phyloP scores from a whole-genome alignment of 192 early-diverging fungal genomes.

The Backusella psychrophila region DNA sequence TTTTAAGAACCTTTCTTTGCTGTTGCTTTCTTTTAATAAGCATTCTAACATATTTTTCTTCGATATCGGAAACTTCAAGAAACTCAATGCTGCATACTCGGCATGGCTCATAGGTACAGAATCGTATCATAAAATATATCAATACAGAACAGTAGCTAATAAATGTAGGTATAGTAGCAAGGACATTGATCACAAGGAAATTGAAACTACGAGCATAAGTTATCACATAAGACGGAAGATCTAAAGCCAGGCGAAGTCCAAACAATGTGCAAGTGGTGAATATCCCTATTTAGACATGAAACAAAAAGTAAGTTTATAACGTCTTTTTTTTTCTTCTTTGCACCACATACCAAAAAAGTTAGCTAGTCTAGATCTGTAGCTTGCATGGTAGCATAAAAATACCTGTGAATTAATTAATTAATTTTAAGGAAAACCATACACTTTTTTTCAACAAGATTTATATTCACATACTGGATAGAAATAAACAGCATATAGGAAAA shows the following conservation, averaged over 20 bases:
- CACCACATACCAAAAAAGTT: slow-evolving; percentile 26
- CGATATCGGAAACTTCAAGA: slow-evolving; percentile 26
- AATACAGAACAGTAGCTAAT: slow-evolving; percentile 22
- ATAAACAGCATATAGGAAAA: slow-evolving; percentile 35
- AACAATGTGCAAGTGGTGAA: slow-evolving; percentile 23
- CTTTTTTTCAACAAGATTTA: not conserved
- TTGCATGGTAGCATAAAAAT: slow-evolving; percentile 40
- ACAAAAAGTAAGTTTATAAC: not conserved
- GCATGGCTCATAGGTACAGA: slow-evolving; percentile 19
- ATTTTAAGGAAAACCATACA: not conserved
- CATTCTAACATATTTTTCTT: slow-evolving; percentile 32
- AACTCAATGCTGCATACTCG: slow-evolving; percentile 18
- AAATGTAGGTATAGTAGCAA: slow-evolving; percentile 19
- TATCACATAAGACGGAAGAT: slow-evolving; percentile 23
- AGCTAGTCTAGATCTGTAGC: slow-evolving; percentile 26
- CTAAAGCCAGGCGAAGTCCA: slow-evolving; percentile 17
- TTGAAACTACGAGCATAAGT: slow-evolving; percentile 24
- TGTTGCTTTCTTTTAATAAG: slow-evolving; percentile 2
- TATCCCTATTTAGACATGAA: slow-evolving; percentile 2
- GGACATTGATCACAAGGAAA: slow-evolving; percentile 22
- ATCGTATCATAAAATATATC: slow-evolving; percentile 16
- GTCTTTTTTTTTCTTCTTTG: not conserved
- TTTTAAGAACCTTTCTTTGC: not conserved
- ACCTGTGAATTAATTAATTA: slow-evolving; percentile 13
- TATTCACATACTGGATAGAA: slow-evolving; percentile 35